phyloP scores from a whole-genome alignment of 179 eudicot species.

The Silene coronaria region DNA sequence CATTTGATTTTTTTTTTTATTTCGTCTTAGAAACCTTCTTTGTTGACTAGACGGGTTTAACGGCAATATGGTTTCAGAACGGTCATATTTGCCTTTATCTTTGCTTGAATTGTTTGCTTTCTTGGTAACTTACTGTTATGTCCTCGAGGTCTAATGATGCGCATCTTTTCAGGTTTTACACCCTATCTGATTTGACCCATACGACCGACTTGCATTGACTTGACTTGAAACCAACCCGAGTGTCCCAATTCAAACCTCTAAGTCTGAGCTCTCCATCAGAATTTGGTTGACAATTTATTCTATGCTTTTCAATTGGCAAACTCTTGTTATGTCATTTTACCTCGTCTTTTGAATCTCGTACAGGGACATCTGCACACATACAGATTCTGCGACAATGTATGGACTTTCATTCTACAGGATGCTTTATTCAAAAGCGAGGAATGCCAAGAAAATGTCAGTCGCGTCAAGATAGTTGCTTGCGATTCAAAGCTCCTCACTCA shows the following conservation, averaged over 20 bases:
- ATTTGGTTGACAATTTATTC: neutral
- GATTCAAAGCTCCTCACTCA: constrained; percentile 84
- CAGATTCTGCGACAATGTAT: constrained; percentile 89
- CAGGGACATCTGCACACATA: constrained; percentile 94
- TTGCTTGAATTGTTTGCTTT: no score
- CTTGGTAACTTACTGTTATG: no score
- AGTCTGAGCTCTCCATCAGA: no score
- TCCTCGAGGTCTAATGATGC: no score
- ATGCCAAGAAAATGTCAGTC: constrained; percentile 49
- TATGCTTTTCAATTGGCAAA: neutral
- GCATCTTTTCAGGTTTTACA: no score
- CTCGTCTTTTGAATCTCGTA: neutral
- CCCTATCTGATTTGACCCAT: no score
- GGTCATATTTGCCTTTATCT: no score
- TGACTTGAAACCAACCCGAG: neutral
- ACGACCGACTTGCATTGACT: neutral
- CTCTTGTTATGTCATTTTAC: neutral
- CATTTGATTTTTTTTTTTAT: no score
- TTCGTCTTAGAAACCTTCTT: no score
- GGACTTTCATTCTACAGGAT: constrained; percentile 83
- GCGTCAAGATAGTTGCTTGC: constrained; percentile 83
- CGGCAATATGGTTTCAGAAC: no score
- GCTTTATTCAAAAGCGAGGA: constrained; percentile 69
- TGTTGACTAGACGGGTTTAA: no score
- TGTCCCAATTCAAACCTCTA: neutral